Evolutionary conservation across 306 rosid species (phyloP).

Genomic region (Begonia peltatifolia): DNA sequence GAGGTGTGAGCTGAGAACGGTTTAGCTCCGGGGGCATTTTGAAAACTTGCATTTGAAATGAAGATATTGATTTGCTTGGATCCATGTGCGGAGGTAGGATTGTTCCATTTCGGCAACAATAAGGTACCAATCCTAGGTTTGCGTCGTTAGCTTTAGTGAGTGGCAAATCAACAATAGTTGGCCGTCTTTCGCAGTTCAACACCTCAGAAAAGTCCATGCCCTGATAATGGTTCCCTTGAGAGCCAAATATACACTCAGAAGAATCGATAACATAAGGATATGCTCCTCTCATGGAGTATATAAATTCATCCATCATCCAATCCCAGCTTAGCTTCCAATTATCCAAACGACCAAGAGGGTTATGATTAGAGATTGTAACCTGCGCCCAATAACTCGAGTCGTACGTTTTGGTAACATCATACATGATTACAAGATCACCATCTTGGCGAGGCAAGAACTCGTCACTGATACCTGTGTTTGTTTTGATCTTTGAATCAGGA

Average conservation of each 20-base stretch:
- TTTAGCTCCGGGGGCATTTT: constrained; percentile 84
- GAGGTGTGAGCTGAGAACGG: constrained; percentile 55
- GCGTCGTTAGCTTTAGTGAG: constrained; percentile 64
- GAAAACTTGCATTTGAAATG: constrained; percentile 72
- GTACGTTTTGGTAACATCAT: constrained; percentile 61
- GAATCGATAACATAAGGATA: constrained; percentile 65
- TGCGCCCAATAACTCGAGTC: constrained; percentile 67
- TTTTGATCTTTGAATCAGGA: constrained; percentile 30
- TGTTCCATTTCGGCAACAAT: constrained; percentile 89
- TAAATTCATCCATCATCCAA: constrained; percentile 85
- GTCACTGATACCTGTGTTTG: constrained; percentile 37
- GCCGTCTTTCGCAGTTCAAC: constrained; percentile 61
- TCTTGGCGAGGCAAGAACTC: constrained; percentile 55
- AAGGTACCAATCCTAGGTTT: constrained; percentile 47
- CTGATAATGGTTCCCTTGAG: constrained; percentile 37
- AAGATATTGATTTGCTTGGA: constrained; percentile 52
- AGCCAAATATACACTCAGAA: constrained; percentile 72
- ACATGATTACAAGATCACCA: constrained; percentile 91
- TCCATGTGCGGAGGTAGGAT: constrained; percentile 79
- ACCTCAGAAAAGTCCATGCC: constrained; percentile 57
- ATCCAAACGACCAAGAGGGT: constrained; percentile 90
- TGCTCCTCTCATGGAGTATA: constrained; percentile 73
- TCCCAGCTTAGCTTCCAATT: constrained; percentile 87
- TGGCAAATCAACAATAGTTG: constrained; percentile 82
- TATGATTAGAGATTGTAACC: constrained; percentile 66